Evolutionary conservation across 1,284 basidiomycete genomes (phyloP).

Genomic region (Coniferiporia sulphurascens): DNA sequence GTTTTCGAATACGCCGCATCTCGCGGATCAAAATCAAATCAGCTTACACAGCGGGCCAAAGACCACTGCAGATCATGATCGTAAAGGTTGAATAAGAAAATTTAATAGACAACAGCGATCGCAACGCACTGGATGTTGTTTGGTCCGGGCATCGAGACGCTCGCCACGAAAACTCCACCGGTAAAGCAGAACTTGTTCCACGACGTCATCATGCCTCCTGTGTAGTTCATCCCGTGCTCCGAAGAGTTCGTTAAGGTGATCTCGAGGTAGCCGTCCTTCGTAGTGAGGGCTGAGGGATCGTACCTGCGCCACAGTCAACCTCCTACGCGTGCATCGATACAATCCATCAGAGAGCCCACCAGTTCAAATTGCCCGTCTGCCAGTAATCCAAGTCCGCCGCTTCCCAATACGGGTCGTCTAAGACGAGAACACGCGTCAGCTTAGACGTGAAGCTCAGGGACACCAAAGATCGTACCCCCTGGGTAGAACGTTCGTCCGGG

Average conservation of each 20-base stretch:
- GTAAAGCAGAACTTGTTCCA: conserved; percentile 98
- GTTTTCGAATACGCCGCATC: conserved; percentile 61
- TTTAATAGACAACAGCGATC: background rate
- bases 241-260: conserved; percentile 68
- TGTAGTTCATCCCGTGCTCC: conserved; percentile 72
- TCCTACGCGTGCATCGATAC: conserved; percentile 18
- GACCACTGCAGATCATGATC: conserved; percentile 51
- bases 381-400: conserved; percentile 53
- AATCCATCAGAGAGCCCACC: conserved; percentile 40
- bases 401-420: conserved; percentile 62
- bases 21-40: conserved; percentile 27
- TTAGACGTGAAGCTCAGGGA: conserved; percentile 40
- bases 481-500: conserved; percentile 80
- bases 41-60: conserved; percentile 39
- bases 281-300: conserved; percentile 79
- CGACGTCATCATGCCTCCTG: conserved; percentile 63
- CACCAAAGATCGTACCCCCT: conserved; percentile 24
- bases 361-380: conserved; percentile 54
- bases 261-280: conserved; percentile 71
- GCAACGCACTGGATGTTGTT: conserved; percentile 35
- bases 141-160: conserved; percentile 76
- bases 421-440: conserved; percentile 34
- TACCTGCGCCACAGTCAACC: conserved; percentile 30
- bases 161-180: conserved; percentile 69
- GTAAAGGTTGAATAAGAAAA: conserved; percentile 14